Conservation (phyloP, 108 stramenopile genomes). For the Cyclotella cryptica region DNA sequence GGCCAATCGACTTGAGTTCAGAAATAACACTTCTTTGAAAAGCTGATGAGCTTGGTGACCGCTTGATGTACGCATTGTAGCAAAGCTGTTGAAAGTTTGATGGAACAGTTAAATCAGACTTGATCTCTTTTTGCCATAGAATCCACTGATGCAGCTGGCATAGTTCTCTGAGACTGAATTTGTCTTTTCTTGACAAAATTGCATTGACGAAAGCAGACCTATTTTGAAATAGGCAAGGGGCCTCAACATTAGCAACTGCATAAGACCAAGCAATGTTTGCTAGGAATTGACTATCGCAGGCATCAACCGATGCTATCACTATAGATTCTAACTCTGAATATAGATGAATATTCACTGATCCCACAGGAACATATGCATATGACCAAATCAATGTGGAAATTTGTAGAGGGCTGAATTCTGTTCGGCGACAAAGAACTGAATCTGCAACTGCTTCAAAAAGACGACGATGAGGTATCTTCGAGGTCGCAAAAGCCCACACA, state of each 20-base stretch:
- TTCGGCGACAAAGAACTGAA: not conserved
- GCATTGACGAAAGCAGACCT: conserved; percentile 5
- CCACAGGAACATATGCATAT: conserved; percentile 5
- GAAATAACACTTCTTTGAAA: conserved; percentile 19
- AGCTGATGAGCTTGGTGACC: not conserved
- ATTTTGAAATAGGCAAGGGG: conserved; percentile 5
- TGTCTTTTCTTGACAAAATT: not conserved
- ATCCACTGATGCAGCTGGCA: conserved; percentile 19
- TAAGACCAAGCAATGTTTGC: conserved; percentile 34
- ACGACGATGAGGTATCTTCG: not conserved
- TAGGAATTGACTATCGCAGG: conserved; percentile 24
- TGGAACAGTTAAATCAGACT: not conserved
- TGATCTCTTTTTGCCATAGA: conserved; percentile 13
- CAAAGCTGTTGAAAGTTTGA: not conserved
- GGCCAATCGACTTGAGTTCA: not conserved
- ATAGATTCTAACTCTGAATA: not conserved
- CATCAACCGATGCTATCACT: not conserved
- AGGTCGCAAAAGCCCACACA: no score
- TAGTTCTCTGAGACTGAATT: conserved; percentile 11
- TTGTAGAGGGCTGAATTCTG: conserved; percentile 25
- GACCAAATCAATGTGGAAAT: conserved; percentile 25
- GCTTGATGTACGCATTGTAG: not conserved
- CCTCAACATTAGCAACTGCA: no score
- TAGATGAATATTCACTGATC: not conserved
- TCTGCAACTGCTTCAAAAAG: conserved; percentile 8